A percentile compares a stretch with the other conserved stretches of the same genome.
Evolutionary conservation across 805 yeast species (phyloP).

Genomic region (Candida easanensis): DNA sequence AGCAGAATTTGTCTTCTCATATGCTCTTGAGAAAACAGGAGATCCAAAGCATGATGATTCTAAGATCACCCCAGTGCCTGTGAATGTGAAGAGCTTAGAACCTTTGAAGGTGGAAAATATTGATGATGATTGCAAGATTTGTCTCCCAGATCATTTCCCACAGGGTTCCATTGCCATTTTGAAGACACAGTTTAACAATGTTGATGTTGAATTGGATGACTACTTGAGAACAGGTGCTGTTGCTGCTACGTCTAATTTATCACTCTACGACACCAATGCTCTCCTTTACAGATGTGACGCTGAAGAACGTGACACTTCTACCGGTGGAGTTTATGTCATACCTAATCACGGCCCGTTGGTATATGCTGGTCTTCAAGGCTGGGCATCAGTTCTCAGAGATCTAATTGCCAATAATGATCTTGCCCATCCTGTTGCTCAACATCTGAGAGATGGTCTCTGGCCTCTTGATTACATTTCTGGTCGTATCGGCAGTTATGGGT

Average conservation of each 20-base stretch:
- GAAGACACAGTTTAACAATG: slow-evolving; percentile 64
- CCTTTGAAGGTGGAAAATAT: slow-evolving; percentile 47
- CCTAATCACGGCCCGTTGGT: slow-evolving; percentile 73
- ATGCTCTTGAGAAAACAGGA: slow-evolving; percentile 52
- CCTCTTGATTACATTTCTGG: slow-evolving; percentile 73
- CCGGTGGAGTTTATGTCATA: slow-evolving; percentile 74
- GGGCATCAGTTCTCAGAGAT: slow-evolving; percentile 66
- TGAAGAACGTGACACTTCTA: slow-evolving; percentile 82
- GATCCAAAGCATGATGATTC: slow-evolving; percentile 39
- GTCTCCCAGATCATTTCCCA: slow-evolving; percentile 63
- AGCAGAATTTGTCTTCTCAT: slow-evolving; percentile 56
- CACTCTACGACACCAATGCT: slow-evolving; percentile 69
- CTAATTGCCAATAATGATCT: slow-evolving; percentile 70
- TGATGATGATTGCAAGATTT: slow-evolving; percentile 48
- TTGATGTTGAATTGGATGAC: slow-evolving; percentile 61
- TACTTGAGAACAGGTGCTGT: slow-evolving; percentile 74
- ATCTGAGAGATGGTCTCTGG: slow-evolving; percentile 84
- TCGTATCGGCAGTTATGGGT: slow-evolving; percentile 58
- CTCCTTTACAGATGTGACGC: slow-evolving; percentile 75
- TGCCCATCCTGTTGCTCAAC: slow-evolving; percentile 80
- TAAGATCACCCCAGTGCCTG: slow-evolving; percentile 63
- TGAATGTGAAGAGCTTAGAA: slow-evolving; percentile 50
- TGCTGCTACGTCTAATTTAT: slow-evolving; percentile 61
- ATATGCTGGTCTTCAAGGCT: slow-evolving; percentile 92
- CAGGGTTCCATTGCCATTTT: slow-evolving; percentile 90